These are phyloP conservation scores for Suhomyces ambrosiae DNA, from an alignment of 1,139 yeast species.

Conservation along the genomic window DNA sequence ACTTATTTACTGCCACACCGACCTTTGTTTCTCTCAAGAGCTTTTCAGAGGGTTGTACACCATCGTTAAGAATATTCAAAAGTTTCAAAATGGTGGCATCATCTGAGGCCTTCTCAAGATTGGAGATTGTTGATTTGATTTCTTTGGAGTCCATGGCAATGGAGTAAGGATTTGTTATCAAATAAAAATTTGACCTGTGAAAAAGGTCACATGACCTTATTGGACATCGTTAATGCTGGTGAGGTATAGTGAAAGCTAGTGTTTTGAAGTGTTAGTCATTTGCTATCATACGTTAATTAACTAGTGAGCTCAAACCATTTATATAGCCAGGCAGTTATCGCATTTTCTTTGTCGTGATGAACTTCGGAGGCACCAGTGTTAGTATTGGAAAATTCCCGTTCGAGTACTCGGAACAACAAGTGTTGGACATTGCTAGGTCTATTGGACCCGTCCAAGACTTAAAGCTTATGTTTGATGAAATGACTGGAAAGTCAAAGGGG, in stretches of 20 bases:
- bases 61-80: slow-evolving; percentile 65
- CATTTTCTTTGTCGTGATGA: too few relatives aligned
- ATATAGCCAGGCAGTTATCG: too few relatives aligned
- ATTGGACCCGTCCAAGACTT: slow-evolving; percentile 86
- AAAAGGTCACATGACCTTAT: background rate
- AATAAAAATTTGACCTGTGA: slow-evolving; percentile 2
- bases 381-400: slow-evolving; percentile 23
- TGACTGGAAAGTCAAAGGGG: slow-evolving; percentile 90
- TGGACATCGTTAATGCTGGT: background rate
- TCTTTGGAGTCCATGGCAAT: slow-evolving; percentile 65
- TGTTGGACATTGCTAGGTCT: slow-evolving; percentile 71
- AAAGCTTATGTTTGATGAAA: slow-evolving; percentile 79
- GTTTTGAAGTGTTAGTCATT: too few relatives aligned
- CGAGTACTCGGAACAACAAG: slow-evolving; percentile 76
- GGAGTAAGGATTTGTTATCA: slow-evolving; percentile 1
- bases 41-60: slow-evolving; percentile 82
- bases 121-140: slow-evolving; percentile 66
- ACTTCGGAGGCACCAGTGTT: slow-evolving; percentile 16
- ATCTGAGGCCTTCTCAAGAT: slow-evolving; percentile 73
- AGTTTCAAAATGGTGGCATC: slow-evolving; percentile 69
- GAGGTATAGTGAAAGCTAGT: too few relatives aligned
- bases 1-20: slow-evolving; percentile 95
- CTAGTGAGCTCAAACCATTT: too few relatives aligned
- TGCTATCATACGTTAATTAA: too few relatives aligned
- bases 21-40: slow-evolving; percentile 89